Conservation (phyloP, 805 yeast genomes). For the Ogataea nakhonphanomensis region DNA sequence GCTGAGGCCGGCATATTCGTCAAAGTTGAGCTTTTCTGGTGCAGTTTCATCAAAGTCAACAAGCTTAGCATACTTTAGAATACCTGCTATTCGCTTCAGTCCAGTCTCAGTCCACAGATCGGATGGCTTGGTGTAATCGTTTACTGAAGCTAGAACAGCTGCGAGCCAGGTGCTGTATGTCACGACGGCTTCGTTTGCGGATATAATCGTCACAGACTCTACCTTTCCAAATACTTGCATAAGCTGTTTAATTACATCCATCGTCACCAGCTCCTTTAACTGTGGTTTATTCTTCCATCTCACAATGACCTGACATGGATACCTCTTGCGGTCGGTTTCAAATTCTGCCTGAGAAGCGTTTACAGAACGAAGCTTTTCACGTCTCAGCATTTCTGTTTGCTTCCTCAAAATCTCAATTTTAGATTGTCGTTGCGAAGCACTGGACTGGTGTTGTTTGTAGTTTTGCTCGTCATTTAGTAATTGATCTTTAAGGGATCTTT, state of each 20-base stretch:
- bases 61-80: slow-evolving; percentile 34
- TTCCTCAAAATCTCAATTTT: slow-evolving; percentile 19
- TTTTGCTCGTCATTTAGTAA: slow-evolving; percentile 32
- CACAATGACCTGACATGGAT: slow-evolving; percentile 29
- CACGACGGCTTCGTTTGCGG: slow-evolving; percentile 33
- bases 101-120: slow-evolving; percentile 44
- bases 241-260: slow-evolving; percentile 34
- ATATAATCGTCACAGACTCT: slow-evolving; percentile 9
- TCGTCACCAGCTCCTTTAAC: slow-evolving; percentile 31
- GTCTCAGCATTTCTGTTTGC: slow-evolving; percentile 19
- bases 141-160: slow-evolving; percentile 36
- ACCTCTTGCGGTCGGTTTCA: slow-evolving; percentile 2
- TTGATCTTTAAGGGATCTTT: slow-evolving; percentile 25
- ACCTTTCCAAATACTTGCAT: slow-evolving; percentile 48
- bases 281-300: slow-evolving; percentile 46
- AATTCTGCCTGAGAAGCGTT: slow-evolving; percentile 1
- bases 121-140: slow-evolving; percentile 41
- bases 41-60: slow-evolving; percentile 9
- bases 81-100: slow-evolving; percentile 44
- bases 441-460: slow-evolving; percentile 16
- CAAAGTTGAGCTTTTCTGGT: slow-evolving; percentile 14
- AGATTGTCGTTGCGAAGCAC: slow-evolving; percentile 2
- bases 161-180: slow-evolving; percentile 28
- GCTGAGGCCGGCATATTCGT: slow-evolving; percentile 23
- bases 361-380: slow-evolving; percentile 13